phyloP scores from a whole-genome alignment of 352 stramenopile genomes.

The Saprolegnia parasitica region DNA sequence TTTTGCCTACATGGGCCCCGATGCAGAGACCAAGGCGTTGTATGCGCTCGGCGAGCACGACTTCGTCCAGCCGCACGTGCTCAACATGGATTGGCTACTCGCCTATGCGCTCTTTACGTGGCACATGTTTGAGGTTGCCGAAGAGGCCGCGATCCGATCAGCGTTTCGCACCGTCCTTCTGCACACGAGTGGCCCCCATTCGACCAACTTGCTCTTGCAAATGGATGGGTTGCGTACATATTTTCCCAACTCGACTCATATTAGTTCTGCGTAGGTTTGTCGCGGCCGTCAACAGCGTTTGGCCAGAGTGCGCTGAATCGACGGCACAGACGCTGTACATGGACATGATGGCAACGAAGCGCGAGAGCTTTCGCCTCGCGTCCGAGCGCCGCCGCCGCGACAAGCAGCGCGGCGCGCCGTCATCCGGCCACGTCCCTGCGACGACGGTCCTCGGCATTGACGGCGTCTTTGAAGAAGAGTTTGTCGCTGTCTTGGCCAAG shows the following conservation, averaged over 20 bases:
- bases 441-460: conserved; percentile 27
- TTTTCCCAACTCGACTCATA: not conserved
- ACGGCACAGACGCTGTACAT: conserved; percentile 25
- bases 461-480: conserved; percentile 29
- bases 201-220: conserved; percentile 26
- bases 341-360: conserved; percentile 29
- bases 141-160: conserved; percentile 2
- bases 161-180: conserved; percentile 17
- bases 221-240: conserved; percentile 14
- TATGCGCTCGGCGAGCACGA: conserved; percentile 21
- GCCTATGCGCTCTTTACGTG: conserved; percentile 12
- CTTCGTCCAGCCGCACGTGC: not conserved
- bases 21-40: conserved; percentile 5
- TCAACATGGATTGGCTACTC: conserved; percentile 25
- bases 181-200: conserved; percentile 7
- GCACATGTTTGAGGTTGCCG: conserved; percentile 1
- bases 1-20: conserved; percentile 23
- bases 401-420: not conserved
- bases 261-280: conserved; percentile 6
- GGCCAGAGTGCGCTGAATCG: conserved; percentile 10
- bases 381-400: conserved; percentile 14
- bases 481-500: conserved; percentile 17
- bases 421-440: conserved; percentile 12
- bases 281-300: conserved; percentile 3
- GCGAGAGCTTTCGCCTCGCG: conserved; percentile 24